Conservation (phyloP, 1,139 yeast species). For the Pichia sp. region DNA sequence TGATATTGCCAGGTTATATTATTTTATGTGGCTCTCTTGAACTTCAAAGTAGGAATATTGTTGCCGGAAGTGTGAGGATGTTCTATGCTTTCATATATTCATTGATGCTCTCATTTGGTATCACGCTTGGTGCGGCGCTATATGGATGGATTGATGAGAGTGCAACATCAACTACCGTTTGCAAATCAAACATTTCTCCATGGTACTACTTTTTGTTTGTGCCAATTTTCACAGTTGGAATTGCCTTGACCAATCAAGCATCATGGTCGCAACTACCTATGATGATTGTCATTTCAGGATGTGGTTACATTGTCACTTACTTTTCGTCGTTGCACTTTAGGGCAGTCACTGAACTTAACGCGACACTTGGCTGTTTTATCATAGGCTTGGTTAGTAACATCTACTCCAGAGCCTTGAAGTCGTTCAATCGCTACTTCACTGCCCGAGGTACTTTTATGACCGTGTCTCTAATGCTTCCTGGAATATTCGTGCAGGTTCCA, state of each 20-base stretch:
- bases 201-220: constrained; percentile 72
- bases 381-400: constrained; percentile 87
- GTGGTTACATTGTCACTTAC: constrained; percentile 80
- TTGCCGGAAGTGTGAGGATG: constrained; percentile 94
- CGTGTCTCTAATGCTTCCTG: constrained; percentile 93
- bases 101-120: constrained; percentile 84
- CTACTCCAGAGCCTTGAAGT: constrained; percentile 75
- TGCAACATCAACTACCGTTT: constrained; percentile 64
- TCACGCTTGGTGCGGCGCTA: constrained; percentile 84
- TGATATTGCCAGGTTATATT: constrained; percentile 89
- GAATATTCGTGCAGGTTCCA: constrained; percentile 90
- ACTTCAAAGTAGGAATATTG: constrained; percentile 79
- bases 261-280: constrained; percentile 69
- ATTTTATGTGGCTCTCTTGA: constrained; percentile 88
- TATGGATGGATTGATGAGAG: constrained; percentile 88
- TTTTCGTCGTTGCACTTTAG: constrained; percentile 70
- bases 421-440: constrained; percentile 19
- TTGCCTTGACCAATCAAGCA: constrained; percentile 86
- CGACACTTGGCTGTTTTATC: constrained; percentile 84
- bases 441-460: constrained; percentile 58
- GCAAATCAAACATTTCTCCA: constrained; percentile 47
- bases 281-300: constrained; percentile 67
- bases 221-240: constrained; percentile 64
- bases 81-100: constrained; percentile 93
- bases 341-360: constrained; percentile 73